A percentile compares a stretch with the other conserved stretches of the same genome.
Conservation (phyloP, 2,329 filamentous ascomycete genomes). For the Pseudogymnoascus sp. region DNA sequence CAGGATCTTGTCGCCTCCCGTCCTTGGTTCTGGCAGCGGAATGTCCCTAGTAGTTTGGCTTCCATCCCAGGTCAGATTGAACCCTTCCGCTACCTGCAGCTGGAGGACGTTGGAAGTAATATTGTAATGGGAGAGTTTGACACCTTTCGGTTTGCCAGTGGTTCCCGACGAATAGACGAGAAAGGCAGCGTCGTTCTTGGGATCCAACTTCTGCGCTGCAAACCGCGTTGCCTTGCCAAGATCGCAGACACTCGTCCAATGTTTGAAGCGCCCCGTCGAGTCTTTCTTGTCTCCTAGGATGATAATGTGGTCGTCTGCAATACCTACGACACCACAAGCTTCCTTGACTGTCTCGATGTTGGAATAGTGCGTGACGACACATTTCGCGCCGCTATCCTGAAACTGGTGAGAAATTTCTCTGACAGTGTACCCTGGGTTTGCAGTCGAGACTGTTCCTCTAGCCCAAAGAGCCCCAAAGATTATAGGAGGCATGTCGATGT, state of each 20-base stretch:
- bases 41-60: conserved; percentile 56
- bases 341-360: conserved; percentile 53
- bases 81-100: conserved; percentile 40
- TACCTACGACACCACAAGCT: conserved; percentile 58
- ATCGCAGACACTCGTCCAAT: conserved; percentile 58
- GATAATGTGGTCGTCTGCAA: conserved; percentile 60
- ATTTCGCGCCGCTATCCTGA: conserved; percentile 62
- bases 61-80: conserved; percentile 48
- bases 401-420: conserved; percentile 76
- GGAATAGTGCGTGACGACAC: conserved; percentile 59
- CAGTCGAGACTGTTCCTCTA: conserved; percentile 66
- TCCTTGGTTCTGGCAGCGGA: conserved; percentile 35
- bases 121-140: conserved; percentile 40
- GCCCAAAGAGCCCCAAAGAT: conserved; percentile 73
- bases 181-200: conserved; percentile 49
- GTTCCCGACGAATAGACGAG: conserved; percentile 75
- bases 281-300: conserved; percentile 61
- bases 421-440: conserved; percentile 76
- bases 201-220: conserved; percentile 45
- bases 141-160: conserved; percentile 77
- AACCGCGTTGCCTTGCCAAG: conserved; percentile 52
- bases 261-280: conserved; percentile 47
- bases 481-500: conserved; percentile 65
- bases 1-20: conserved; percentile 51
- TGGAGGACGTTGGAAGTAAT: conserved; percentile 32